Evolutionary conservation across 805 yeast genomes (phyloP).

Genomic region (Barnettozyma vustinii): DNA sequence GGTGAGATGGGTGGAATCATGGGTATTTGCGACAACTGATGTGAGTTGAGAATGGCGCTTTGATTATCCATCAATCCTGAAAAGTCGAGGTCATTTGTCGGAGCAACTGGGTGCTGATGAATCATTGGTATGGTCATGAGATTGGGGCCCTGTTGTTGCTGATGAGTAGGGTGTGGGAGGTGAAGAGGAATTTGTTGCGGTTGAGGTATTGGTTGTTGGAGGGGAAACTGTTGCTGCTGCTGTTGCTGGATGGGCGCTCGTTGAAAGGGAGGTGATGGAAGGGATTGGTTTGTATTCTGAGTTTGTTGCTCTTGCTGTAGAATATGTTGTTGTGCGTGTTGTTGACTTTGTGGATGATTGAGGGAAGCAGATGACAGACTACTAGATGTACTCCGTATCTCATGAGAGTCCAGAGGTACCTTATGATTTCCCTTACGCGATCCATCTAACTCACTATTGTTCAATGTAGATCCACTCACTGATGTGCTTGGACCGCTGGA

Average conservation of each 20-base stretch:
- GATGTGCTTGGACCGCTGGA: slow-evolving; percentile 10
- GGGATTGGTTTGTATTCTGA: not conserved
- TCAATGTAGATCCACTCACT: slow-evolving; percentile 1
- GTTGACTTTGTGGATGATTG: not conserved
- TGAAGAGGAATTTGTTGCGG: slow-evolving; percentile 2
- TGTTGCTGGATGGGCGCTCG: not conserved
- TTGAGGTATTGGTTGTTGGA: not conserved
- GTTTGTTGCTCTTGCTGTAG: not conserved
- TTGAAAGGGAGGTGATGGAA: not conserved
- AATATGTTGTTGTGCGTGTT: not conserved
- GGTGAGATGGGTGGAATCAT: slow-evolving; percentile 4
- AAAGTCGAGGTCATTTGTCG: slow-evolving; percentile 7
- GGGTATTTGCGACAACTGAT: slow-evolving; percentile 5
- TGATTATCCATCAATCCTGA: slow-evolving; percentile 8
- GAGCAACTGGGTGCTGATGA: not conserved
- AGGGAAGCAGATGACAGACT: not conserved
- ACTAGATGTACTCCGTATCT: not conserved
- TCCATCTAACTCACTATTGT: not conserved
- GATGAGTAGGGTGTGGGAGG: not conserved
- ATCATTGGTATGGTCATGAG: not conserved
- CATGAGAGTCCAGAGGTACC: not conserved
- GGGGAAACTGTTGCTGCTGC: not conserved
- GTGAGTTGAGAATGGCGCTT: not conserved
- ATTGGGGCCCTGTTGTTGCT: slow-evolving; percentile 8
- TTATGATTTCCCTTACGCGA: not conserved